Conservation (phyloP, 805 yeast species). For the Metschnikowia lunata region DNA sequence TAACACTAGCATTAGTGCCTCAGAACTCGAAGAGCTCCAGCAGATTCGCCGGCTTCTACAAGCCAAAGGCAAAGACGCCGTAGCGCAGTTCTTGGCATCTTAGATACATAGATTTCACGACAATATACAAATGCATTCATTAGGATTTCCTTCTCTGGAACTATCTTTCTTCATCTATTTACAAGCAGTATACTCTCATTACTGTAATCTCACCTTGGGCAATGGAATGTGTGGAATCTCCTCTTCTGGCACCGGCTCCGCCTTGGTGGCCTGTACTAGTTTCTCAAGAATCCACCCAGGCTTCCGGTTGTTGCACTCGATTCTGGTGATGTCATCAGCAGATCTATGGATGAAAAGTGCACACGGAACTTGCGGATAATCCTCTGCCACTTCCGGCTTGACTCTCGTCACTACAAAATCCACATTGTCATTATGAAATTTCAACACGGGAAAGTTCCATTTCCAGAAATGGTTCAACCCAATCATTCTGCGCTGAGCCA, state of each 20-base stretch:
- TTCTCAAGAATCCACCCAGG: conserved; percentile 53
- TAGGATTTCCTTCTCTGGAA: neutral
- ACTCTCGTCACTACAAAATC: conserved; percentile 59
- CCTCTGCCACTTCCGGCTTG: conserved; percentile 9
- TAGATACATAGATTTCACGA: conserved; percentile 1
- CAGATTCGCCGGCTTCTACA: conserved; percentile 59
- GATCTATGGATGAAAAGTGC: conserved; percentile 10
- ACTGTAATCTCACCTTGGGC: conserved; percentile 8
- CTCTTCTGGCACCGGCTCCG: conserved; percentile 44
- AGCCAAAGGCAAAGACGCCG: conserved; percentile 63
- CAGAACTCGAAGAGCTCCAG: conserved; percentile 48
- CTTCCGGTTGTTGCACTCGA: conserved; percentile 52
- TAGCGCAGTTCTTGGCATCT: conserved; percentile 50
- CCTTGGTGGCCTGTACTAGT: conserved; percentile 48
- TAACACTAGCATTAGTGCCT: no score
- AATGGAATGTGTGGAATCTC: conserved; percentile 34
- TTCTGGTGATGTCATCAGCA: conserved; percentile 15
- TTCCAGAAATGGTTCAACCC: conserved; percentile 78
- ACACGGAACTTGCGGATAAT: conserved; percentile 12
- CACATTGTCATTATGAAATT: conserved; percentile 75
- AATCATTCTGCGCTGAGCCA: conserved; percentile 46
- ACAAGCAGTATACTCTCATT: neutral
- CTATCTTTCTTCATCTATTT: neutral
- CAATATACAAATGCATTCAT: conserved; percentile 1
- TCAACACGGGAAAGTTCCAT: conserved; percentile 65